Evolutionary conservation across 208 protist species (phyloP), one percentile per base, ranked within the genome.

Genomic region (Acanthamoeba healyi): DNA sequence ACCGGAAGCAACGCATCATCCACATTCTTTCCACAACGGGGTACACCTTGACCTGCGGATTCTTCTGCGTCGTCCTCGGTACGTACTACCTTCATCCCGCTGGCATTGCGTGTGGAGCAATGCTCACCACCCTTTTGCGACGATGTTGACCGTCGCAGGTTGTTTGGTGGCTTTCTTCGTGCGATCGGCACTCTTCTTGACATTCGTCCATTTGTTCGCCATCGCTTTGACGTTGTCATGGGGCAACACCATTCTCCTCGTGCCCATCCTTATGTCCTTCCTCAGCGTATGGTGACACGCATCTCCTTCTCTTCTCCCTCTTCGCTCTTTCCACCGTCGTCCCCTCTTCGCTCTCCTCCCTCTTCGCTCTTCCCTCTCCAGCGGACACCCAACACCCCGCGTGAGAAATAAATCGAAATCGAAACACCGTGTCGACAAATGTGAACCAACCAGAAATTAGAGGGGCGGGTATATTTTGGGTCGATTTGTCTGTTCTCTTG

Each of bases 191-290:
- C 4, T 88, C 38, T 88, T 88, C 24, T 36, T 88, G 29, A 88
- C 79, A 17, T 88, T 88, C 22, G 54, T 61, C 24, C 79, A 88
- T 19, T 32, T 88, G 79, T 88, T 88, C 38, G 6, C 29, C 3
- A 88, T 88, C 17, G 26, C 79, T n/a, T 26, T 88, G 44, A 36
- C 42, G 17, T 19, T 88, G 46, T 65, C 79, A 12, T 88, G 44
- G 44, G 42, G 79, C 44, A 88, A 88, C 54, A 42, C 79, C 54
- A 65, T 88, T 2, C 44, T 88, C 44, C 79, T 88, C 34, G 79
- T 88, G 15, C 79, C 79, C 79, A 88, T 88, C 79, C 79, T 88
- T 15, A 56, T 88, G 49, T 88, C 79, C 79, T 88, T 88, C 79
- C 26, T 58, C 79, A 63, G 79, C 79, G 79, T 88, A 24, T 61